Evolutionary conservation across 2,329 filamentous ascomycete species (phyloP), one percentile per base, ranked within the genome.

Genomic region (Plectosphaerella sp.): DNA sequence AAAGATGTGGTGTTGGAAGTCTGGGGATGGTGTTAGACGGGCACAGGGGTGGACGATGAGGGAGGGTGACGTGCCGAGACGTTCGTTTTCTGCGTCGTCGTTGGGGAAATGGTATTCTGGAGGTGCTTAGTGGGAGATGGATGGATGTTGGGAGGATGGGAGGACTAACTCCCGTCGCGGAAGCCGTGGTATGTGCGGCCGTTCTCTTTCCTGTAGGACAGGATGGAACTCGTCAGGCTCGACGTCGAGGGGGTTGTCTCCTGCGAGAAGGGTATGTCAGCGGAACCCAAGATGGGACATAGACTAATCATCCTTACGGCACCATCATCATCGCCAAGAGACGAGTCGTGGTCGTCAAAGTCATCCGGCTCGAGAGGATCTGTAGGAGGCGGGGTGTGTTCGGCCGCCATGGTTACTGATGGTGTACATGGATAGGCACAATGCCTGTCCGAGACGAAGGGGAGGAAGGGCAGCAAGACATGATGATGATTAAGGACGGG

Each of bases 1-100:
- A 59, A 76, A 75, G 59, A 83, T 73, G 59, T 80, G 73, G 61
- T 83, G 78, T 59, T 80, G 76, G 56, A 79, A 65, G 53, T 83
- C 77, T 64, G 12, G 20, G 4, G 7, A 18, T 47, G 1, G 6
- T 6, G 10, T 36, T 6, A 35, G 14, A 9, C 11, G 2, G n/a
- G 18, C 2, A 4, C 14, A 14, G 5, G 20, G 2, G 9, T 9
- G 2, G 16, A 11, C 3, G 8, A 9, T 8, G 4, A 5, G 7
- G 37, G 7, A 5, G 7, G 37, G 7, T 3, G 2, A 11, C 35
- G 33, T 16, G 55, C 55, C 56, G 22, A 57, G 45, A 15, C 56
- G 51, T 14, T 58, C 54, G 12, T 53, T 57, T 41, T 58, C 56
- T 12, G 28, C 45, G 14, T 57, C 56, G 3, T 58, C 56, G 9